Evolutionary conservation across 805 yeast species (phyloP).

Genomic region (Kazachstania martiniae): DNA sequence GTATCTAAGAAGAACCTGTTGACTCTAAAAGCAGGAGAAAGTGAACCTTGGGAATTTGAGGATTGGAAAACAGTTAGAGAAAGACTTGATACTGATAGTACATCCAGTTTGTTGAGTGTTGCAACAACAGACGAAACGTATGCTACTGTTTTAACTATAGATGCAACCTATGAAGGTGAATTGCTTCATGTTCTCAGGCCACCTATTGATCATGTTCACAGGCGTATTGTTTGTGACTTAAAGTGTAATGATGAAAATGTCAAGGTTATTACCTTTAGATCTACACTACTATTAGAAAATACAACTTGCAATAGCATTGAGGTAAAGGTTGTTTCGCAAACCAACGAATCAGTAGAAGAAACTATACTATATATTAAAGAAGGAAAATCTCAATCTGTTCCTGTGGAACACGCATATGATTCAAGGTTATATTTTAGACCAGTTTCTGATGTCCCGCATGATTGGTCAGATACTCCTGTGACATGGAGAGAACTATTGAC

Average conservation of each 20-base stretch:
- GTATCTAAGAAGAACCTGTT: conserved; percentile 17
- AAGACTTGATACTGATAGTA: conserved; percentile 54
- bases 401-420: conserved; percentile 56
- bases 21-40: conserved; percentile 36
- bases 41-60: conserved; percentile 80
- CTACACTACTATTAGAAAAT: conserved; percentile 63
- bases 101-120: conserved; percentile 54
- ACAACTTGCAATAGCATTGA: conserved; percentile 50
- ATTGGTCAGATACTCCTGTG: conserved; percentile 56
- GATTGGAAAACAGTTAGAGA: conserved; percentile 88
- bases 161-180: conserved; percentile 78
- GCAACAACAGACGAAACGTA: conserved; percentile 46
- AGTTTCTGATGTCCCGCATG: conserved; percentile 39
- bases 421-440: conserved; percentile 56
- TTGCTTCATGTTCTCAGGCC: conserved; percentile 61
- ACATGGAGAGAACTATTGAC: conserved; percentile 54
- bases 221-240: conserved; percentile 64
- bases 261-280: conserved; percentile 65
- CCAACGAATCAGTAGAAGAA: conserved; percentile 23
- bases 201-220: conserved; percentile 49
- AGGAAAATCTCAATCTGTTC: conserved; percentile 52
- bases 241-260: conserved; percentile 63
- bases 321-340: conserved; percentile 26
- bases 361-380: conserved; percentile 38
- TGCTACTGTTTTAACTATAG: conserved; percentile 41